Evolutionary conservation across 2,329 filamentous ascomycete genomes (phyloP).

Genomic region (Aspergillus fijiensis): DNA sequence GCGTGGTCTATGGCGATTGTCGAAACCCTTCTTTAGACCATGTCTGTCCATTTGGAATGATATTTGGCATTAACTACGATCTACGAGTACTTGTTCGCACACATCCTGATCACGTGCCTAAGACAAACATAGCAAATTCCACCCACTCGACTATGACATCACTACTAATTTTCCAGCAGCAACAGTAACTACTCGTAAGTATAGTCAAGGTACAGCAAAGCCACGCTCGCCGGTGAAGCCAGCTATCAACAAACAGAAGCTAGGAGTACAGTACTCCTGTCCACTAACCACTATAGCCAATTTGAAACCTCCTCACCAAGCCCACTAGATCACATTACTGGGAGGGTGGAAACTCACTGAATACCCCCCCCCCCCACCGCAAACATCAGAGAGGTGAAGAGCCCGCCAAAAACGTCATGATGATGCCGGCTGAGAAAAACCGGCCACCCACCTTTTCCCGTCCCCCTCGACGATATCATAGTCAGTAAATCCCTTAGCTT

Average conservation of each 20-base stretch:
- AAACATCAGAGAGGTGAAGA: not conserved
- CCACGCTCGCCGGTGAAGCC: not conserved
- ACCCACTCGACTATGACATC: not conserved
- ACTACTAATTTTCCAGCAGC: not conserved
- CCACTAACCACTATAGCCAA: not conserved
- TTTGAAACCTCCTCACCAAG: not conserved
- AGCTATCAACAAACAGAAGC: no score
- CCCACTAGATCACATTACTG: not conserved
- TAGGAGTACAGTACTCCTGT: not conserved
- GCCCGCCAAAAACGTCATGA: slow-evolving; percentile 11
- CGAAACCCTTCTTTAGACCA: no score
- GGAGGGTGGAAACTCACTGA: not conserved
- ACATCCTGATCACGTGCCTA: not conserved
- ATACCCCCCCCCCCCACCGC: not conserved
- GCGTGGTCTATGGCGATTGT: no score
- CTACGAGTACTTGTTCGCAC: no score
- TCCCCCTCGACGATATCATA: no score
- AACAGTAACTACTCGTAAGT: not conserved
- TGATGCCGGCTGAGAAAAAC: slow-evolving; percentile 5
- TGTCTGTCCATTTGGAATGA: no score
- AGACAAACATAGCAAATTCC: not conserved
- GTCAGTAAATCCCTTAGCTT: not conserved
- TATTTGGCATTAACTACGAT: no score
- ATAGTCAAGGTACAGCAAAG: not conserved
- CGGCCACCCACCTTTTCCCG: no score